Base-by-base conservation (phyloP, 2,329 filamentous ascomycete species). In the Cladosporium colombiae region DNA sequence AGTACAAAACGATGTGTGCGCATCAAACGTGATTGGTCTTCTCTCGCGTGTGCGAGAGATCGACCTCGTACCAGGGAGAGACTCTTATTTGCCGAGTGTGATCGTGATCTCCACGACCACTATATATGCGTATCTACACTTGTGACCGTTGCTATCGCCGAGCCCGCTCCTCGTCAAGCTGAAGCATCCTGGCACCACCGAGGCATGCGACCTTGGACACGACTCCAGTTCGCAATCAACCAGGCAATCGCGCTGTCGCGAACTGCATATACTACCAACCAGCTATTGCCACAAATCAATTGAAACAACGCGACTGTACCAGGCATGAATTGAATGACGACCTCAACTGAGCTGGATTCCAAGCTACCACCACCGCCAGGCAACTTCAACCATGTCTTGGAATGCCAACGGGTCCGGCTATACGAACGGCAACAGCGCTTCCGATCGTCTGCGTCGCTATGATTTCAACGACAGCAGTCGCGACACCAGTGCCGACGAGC, bases 401-500 rank as follows among this genome's bases (percentile, higher is more conserved):
- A 63, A 73, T 55, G 69, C 78, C 31, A 72, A 70, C 14, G 74
- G 75, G 56, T 77, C 75, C 69, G 73, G 77, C 62, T 73, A 75
- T 65, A 25, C 60, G 33, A 61, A 68, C 46, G 49, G 21, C 31
- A 33, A 31, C 33, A 62, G 23, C 33, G 49, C 61, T 21, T 56
- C 61, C 25, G 61, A 63, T 46, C 76, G 72, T 49, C 68, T 78
- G 21, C 72, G 70, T 13, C 74, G 75, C 60, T 78, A 75, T 69
- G 74, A 77, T 62, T 73, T 75, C 66, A 55, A 55, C 52, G 75
- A 77, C 40, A 75, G 73, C 65, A 77, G 73, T 59, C 70, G 73
- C 31, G 76, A 75, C 56, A 76, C 71, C 29, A 77, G 74, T 64
- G 74, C 74, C 31, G 75, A 77, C 29, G 75, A 76, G 49, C 73